Evolutionary conservation across 805 yeast genomes (phyloP), one percentile per base, ranked within the genome.

Genomic region (Lipomyces kockii): DNA sequence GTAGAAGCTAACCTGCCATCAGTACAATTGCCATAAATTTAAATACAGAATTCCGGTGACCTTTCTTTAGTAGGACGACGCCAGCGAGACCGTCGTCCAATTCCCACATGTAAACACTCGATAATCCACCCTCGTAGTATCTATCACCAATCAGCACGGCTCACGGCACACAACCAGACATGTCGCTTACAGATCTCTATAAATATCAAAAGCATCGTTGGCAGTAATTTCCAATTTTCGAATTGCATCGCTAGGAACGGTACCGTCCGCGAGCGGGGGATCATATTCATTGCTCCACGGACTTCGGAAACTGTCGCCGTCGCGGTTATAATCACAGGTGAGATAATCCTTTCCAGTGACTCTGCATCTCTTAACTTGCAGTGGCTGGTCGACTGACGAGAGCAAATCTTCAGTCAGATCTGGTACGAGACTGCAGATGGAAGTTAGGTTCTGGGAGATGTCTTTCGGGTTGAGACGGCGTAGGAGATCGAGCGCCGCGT

Each of bases 291-390:
- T 92, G 25, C 91, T 84, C 92, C 94, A 92, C 5, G 98, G 99
- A 0, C 97, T 90, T 73, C 98, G 84, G 79, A 85, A 90, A 25
- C 93, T 88, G 78, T 94, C 98, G 7, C 97, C 93, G 76, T 94
- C 99, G 73, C 99, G 84, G 79, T 94, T 94, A 78, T 94, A 94
- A 78, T 94, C 99, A 79, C 98, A 94, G 62, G 93, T 86, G 65
- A 94, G 83, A 76, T 83, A 94, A 66, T 84, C 85, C 78, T 89
- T 89, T 11, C 90, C 90, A 14, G 86, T 76, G 34, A 79, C 78
- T 9, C 75, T 72, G 76, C 92, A 89, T 49, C 80, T 79, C 58
- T 80, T 75, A 55, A 85, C 80, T 52, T 81, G 79, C 73, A 94
- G 82, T 32, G 98, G 98, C 61, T 89, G 88, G 79, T 94, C 99